phyloP scores from a whole-genome alignment of 768 basidiomycete species.

The Lentinula sp. region DNA sequence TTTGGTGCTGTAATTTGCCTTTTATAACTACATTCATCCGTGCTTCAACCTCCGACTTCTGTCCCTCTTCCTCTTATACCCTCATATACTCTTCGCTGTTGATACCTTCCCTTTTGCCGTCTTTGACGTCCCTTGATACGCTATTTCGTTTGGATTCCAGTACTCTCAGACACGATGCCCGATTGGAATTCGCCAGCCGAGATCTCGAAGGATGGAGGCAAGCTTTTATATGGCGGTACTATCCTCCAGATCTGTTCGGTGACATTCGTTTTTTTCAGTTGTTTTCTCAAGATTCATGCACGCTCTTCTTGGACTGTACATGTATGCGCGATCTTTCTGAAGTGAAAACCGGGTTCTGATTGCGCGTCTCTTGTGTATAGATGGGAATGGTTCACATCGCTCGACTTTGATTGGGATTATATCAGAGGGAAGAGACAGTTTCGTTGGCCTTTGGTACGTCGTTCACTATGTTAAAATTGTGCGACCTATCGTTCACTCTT shows the following conservation, averaged over 20 bases:
- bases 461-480: background rate
- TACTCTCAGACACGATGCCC: background rate
- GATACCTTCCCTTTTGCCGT: background rate
- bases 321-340: constrained; percentile 29
- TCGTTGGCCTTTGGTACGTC: constrained; percentile 63
- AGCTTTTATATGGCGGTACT: background rate
- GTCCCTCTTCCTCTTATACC: background rate
- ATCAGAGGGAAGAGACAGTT: constrained; percentile 51
- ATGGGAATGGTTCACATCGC: constrained; percentile 64
- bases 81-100: background rate
- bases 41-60: background rate
- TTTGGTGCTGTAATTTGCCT: constrained; percentile 1
- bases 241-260: background rate
- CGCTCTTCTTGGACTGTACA: constrained; percentile 52
- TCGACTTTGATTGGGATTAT: constrained; percentile 62
- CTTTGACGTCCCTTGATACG: background rate
- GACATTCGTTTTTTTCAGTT: constrained; percentile 7
- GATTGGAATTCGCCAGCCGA: background rate
- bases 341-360: background rate
- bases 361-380: constrained; percentile 24
- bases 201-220: constrained; percentile 3
- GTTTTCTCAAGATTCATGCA: constrained; percentile 56
- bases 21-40: background rate
- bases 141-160: background rate
- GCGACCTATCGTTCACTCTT: background rate